Evolutionary conservation across 1,139 yeast genomes (phyloP).

Genomic region (Blastobotrys illinoisensis): DNA sequence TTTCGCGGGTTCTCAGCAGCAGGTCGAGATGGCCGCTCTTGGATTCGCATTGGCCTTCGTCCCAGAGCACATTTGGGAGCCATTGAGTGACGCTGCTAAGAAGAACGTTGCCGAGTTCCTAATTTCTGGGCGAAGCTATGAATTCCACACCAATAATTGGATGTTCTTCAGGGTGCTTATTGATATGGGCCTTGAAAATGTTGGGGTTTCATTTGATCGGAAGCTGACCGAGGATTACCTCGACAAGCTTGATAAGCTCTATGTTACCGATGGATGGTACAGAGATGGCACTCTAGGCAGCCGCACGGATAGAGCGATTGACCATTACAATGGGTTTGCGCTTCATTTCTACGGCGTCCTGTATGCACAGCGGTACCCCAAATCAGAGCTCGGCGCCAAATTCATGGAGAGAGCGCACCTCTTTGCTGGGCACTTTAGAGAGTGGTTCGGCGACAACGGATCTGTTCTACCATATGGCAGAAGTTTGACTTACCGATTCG

Average conservation of each 20-base stretch:
- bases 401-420: slow-evolving; percentile 22
- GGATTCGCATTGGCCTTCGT: slow-evolving; percentile 27
- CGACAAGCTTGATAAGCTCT: slow-evolving; percentile 24
- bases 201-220: slow-evolving; percentile 24
- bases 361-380: slow-evolving; percentile 21
- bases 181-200: slow-evolving; percentile 28
- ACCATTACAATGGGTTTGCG: slow-evolving; percentile 33
- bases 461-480: slow-evolving; percentile 31
- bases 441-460: slow-evolving; percentile 30
- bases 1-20: slow-evolving; percentile 25
- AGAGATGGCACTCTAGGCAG: slow-evolving; percentile 18
- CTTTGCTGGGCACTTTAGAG: slow-evolving; percentile 26
- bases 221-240: slow-evolving; percentile 21
- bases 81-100: slow-evolving; percentile 23
- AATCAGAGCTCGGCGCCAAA: slow-evolving; percentile 15
- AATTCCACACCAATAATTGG: slow-evolving; percentile 26
- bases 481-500: slow-evolving; percentile 29
- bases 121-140: slow-evolving; percentile 19
- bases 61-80: slow-evolving; percentile 30
- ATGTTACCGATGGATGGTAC: slow-evolving; percentile 33
- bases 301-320: slow-evolving; percentile 15
- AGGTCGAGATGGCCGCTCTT: slow-evolving; percentile 33
- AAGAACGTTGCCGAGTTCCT: slow-evolving; percentile 22
- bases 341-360: slow-evolving; percentile 31
- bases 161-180: slow-evolving; percentile 30